These are phyloP conservation scores for Dryas octopetala DNA, from an alignment of 306 rosid genomes.

Conservation along the genomic window DNA sequence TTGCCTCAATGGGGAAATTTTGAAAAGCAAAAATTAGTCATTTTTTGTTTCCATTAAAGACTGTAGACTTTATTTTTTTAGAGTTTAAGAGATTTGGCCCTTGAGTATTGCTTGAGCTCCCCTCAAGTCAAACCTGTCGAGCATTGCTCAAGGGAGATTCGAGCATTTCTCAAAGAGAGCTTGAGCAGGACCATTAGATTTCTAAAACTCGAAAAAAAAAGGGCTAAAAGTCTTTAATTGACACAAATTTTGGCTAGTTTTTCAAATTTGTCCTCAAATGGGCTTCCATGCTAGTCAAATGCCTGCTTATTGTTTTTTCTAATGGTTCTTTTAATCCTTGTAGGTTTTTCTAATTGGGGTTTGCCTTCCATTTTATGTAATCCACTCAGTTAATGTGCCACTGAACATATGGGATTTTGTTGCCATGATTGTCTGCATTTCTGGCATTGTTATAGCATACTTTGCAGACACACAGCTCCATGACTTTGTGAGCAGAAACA, in stretches of 20 bases:
- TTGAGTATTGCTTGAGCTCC: no score
- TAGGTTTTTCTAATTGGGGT: constrained; percentile 73
- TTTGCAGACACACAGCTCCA: constrained; percentile 80
- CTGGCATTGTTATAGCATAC: constrained; percentile 75
- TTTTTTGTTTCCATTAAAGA: no score
- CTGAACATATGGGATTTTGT: constrained; percentile 63
- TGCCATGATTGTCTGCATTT: constrained; percentile 47
- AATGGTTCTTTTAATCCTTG: constrained; percentile 14
- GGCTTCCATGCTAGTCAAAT: constrained; percentile 15
- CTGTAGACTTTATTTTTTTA: no score
- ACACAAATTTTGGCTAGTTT: no score
- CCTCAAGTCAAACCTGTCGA: no score
- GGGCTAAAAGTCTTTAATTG: no score
- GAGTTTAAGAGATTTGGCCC: no score
- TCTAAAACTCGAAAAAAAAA: no score
- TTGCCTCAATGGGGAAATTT: neutral
- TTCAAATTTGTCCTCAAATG: neutral
- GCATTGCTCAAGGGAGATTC: no score
- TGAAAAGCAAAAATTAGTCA: no score
- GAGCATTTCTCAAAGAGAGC: no score
- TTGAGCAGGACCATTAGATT: no score
- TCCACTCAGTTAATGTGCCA: constrained; percentile 62
- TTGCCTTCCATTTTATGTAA: constrained; percentile 65
- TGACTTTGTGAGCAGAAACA: constrained; percentile 59
- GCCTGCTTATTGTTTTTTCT: neutral